A percentile compares a stretch with the other conserved stretches of the same genome.
These are phyloP conservation scores for Solanum chilense DNA, from an alignment of 257 asterid genomes.

Conservation along the genomic window DNA sequence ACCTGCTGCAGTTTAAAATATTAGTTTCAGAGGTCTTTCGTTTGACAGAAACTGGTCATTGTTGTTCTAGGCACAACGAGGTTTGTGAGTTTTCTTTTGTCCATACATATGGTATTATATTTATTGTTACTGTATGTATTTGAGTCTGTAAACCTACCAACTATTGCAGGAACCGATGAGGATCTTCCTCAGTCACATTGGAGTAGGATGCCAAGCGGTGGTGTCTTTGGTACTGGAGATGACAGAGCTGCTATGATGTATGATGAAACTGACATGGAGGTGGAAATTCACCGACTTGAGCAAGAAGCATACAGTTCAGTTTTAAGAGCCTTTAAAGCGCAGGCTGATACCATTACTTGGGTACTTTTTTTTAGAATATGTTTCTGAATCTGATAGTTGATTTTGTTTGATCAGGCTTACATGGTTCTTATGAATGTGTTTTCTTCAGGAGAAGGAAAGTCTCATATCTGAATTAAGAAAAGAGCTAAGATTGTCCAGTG, in stretches of 20 bases:
- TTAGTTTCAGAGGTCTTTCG: neutral
- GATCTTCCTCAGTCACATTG: slow-evolving; percentile 82
- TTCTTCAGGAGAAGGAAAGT: slow-evolving; percentile 58
- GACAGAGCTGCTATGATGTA: neutral
- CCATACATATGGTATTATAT: neutral
- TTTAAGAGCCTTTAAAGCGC: slow-evolving; percentile 83
- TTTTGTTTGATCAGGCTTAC: neutral
- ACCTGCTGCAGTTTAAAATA: neutral
- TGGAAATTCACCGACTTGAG: slow-evolving; percentile 78
- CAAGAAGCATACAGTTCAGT: slow-evolving; percentile 86
- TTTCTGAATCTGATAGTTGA: neutral
- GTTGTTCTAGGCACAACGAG: neutral
- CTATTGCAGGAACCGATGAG: slow-evolving; percentile 72
- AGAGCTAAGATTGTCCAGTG: slow-evolving; percentile 77
- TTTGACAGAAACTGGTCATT: neutral
- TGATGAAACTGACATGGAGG: slow-evolving; percentile 67
- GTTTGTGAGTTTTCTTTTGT: neutral
- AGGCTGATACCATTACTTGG: slow-evolving; percentile 41
- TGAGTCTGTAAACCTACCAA: neutral
- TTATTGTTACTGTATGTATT: neutral
- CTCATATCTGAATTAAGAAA: slow-evolving; percentile 73
- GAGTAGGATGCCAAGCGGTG: slow-evolving; percentile 24
- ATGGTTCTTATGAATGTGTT: neutral
- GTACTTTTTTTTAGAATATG: neutral
- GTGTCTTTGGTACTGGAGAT: neutral